Evolutionary conservation across 257 asterid genomes (phyloP).

Genomic region (Gentiana straminea): DNA sequence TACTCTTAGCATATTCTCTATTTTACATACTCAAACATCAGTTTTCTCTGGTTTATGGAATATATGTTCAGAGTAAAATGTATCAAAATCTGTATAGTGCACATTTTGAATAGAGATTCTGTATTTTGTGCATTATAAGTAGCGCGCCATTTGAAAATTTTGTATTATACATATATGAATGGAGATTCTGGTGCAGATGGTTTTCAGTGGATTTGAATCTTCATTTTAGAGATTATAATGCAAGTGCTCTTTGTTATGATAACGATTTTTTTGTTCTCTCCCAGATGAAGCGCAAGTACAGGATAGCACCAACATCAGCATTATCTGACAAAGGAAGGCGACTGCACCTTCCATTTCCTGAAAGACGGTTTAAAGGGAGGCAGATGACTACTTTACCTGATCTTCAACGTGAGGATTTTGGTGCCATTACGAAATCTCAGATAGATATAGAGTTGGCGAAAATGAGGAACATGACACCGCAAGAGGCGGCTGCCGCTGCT

Average conservation of each 20-base stretch:
- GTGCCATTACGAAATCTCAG: conserved; percentile 41
- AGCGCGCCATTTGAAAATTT: no score
- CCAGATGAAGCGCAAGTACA: conserved; percentile 71
- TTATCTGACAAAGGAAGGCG: conserved; percentile 46
- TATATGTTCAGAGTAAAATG: no score
- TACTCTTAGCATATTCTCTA: neutral
- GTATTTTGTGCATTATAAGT: neutral
- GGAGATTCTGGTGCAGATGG: no score
- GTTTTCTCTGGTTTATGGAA: no score
- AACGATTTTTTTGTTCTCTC: conserved; percentile 1
- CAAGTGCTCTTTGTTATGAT: no score
- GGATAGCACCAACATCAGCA: conserved; percentile 39
- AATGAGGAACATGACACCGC: conserved; percentile 60
- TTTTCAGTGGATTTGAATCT: no score
- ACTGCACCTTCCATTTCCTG: conserved; percentile 28
- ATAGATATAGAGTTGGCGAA: conserved; percentile 60
- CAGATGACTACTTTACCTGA: conserved; percentile 32
- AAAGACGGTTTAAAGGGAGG: conserved; percentile 49
- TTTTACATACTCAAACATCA: no score
- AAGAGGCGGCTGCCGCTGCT: conserved; percentile 91
- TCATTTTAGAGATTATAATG: no score
- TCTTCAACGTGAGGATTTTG: conserved; percentile 32
- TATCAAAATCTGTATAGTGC: neutral
- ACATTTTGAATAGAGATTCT: neutral
- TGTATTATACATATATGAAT: no score